Conservation (phyloP, 768 basidiomycete genomes). For the Tylopilus plumbeoviolaceoides region DNA sequence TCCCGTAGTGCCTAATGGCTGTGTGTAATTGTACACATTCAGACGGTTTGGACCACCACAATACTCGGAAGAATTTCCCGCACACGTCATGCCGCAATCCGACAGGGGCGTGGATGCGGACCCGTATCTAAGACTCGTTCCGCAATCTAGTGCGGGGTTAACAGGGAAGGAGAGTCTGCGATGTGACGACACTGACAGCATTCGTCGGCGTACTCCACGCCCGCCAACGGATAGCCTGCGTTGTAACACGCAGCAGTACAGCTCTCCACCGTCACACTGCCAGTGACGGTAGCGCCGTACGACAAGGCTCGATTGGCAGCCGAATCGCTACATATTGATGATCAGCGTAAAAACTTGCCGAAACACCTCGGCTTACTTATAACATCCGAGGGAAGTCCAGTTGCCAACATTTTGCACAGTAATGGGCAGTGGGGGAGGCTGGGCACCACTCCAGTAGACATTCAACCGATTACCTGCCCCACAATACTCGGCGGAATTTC, state of each 20-base stretch:
- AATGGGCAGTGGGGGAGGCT: conserved; percentile 52
- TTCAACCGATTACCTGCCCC: conserved; percentile 59
- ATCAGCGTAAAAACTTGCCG: background rate
- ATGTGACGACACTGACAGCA: conserved; percentile 40
- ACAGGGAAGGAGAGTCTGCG: background rate
- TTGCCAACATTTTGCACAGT: conserved; percentile 53
- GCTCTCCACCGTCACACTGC: conserved; percentile 44
- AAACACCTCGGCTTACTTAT: conserved; percentile 42
- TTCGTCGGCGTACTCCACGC: conserved; percentile 44
- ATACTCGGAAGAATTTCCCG: conserved; percentile 42
- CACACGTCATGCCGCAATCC: conserved; percentile 45
- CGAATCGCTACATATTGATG: conserved; percentile 30
- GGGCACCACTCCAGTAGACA: conserved; percentile 58
- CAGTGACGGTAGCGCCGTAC: conserved; percentile 28
- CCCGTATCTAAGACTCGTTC: conserved; percentile 12
- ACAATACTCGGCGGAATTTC: conserved; percentile 53
- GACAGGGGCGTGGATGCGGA: conserved; percentile 37
- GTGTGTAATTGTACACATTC: conserved; percentile 17
- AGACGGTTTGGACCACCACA: conserved; percentile 67
- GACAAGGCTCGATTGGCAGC: conserved; percentile 32
- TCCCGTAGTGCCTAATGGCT: background rate
- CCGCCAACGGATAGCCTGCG: conserved; percentile 38
- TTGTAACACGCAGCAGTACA: conserved; percentile 47
- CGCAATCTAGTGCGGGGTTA: conserved; percentile 16
- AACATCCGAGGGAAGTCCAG: conserved; percentile 75